Evolutionary conservation across 2,329 filamentous ascomycete genomes (phyloP).

Genomic region (Exophiala viscosa): DNA sequence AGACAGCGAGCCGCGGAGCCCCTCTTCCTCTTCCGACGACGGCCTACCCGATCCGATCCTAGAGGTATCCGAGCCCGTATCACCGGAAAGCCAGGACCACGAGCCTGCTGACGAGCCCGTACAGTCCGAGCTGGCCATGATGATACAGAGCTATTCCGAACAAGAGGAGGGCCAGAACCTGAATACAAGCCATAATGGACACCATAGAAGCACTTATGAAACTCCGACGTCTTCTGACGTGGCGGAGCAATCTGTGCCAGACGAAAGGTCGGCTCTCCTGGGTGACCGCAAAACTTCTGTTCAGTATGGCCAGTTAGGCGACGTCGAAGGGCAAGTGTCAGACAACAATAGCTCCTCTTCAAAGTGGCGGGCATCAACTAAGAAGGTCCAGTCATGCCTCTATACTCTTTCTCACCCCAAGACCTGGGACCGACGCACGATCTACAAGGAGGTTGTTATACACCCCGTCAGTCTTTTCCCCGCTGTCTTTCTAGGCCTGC

Average conservation of each 20-base stretch:
- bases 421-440: constrained; percentile 64
- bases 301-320: constrained; percentile 21
- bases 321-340: constrained; percentile 31
- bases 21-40: constrained; percentile 19
- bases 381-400: constrained; percentile 10
- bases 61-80: constrained; percentile 59
- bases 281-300: constrained; percentile 19
- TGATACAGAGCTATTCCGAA: constrained; percentile 45
- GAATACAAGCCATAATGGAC: constrained; percentile 19
- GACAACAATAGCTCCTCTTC: background rate
- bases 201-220: background rate
- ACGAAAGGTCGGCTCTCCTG: constrained; percentile 26
- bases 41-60: constrained; percentile 48
- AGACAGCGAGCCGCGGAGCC: constrained; percentile 18
- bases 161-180: constrained; percentile 26
- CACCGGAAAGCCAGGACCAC: constrained; percentile 42
- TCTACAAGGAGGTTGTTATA: constrained; percentile 63
- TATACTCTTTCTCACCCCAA: constrained; percentile 56
- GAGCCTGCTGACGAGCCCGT: constrained; percentile 33
- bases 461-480: constrained; percentile 70
- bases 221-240: constrained; percentile 4
- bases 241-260: constrained; percentile 22
- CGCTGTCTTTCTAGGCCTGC: constrained; percentile 78
- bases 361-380: constrained; percentile 10
- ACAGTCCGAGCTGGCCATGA: constrained; percentile 48